These are phyloP conservation scores for Rostrohypoxylon terebratum DNA, from an alignment of 495 filamentous ascomycete species.

Conservation along the genomic window DNA sequence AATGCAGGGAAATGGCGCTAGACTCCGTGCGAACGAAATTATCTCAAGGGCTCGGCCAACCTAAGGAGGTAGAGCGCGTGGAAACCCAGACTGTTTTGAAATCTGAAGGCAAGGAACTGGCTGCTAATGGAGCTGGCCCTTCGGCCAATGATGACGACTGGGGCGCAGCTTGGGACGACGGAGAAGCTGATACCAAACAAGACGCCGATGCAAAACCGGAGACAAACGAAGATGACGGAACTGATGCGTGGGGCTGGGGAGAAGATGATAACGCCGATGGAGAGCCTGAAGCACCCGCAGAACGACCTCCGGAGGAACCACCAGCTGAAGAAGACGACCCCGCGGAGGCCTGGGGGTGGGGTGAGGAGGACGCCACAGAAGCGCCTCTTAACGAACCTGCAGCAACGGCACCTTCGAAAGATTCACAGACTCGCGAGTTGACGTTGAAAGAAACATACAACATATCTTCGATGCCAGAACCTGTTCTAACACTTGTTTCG, in stretches of 20 bases:
- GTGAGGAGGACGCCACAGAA: conserved; percentile 61
- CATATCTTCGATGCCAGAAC: conserved; percentile 84
- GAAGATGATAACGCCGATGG: conserved; percentile 45
- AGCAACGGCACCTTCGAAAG: conserved; percentile 33
- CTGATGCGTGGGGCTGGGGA: conserved; percentile 51
- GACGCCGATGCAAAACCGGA: conserved; percentile 57
- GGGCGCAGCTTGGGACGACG: conserved; percentile 80
- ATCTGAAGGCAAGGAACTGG: conserved; percentile 71
- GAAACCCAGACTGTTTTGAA: conserved; percentile 83
- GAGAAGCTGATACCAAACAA: conserved; percentile 47
- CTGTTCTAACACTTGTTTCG: conserved; percentile 76
- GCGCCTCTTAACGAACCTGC: conserved; percentile 43
- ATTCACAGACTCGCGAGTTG: conserved; percentile 60
- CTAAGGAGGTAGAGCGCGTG: conserved; percentile 78
- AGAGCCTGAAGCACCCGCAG: conserved; percentile 21
- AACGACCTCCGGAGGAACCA: conserved; percentile 15
- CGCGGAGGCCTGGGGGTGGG: conserved; percentile 71
- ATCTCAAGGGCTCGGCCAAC: conserved; percentile 68
- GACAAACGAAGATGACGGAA: conserved; percentile 41
- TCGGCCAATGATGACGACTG: conserved; percentile 59
- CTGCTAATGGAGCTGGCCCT: conserved; percentile 62
- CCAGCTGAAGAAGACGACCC: conserved; percentile 63
- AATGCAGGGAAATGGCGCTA: conserved; percentile 80
- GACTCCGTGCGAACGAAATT: conserved; percentile 77
- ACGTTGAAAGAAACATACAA: conserved; percentile 88